Base-by-base conservation (phyloP, 768 basidiomycete species). In the Hydnum rufescens region DNA sequence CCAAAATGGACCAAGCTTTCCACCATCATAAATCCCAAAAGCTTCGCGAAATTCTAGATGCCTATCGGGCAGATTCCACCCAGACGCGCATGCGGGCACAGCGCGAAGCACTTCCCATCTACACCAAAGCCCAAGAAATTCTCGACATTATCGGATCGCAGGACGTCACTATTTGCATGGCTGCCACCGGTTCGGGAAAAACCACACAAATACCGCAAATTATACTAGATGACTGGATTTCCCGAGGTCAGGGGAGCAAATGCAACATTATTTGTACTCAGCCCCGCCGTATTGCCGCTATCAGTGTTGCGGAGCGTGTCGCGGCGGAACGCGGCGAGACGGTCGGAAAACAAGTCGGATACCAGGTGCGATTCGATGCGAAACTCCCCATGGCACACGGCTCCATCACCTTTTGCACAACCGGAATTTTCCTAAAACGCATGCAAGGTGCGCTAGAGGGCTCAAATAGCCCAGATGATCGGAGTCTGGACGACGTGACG, bases 201-300 rank as follows among this genome's bases (percentile, higher is more conserved):
- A 93, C 88, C 4, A 95, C 90, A 0, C 92, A 96, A 64, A 76
- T 95, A 25, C 92, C 92, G 3, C 92, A 95, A 63, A 71, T 95
- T 46, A 78, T 95, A 57, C 71, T 96, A 48, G 90, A 96, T 59
- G 74, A 82, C 42, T 80, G 73, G 60, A 89, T 89, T 54, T 70
- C 78, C 18, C 68, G 71, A 16, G 84, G 78, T n/a, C 70, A 84
- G 52, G 92, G 92, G 16, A 78, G 85, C 1, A 65, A 68, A 49
- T 93, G 88, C 66, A 93, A 95, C 61, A 74, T 96, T 57, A 68
- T 95, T 26, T 95, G 89, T 61, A 95, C 90, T 0, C 92, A 96
- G 61, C 92, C 92, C 16, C 76, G 90, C 55, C 76, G 90, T 51
- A 70, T 95, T 44, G 89, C 92, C 5, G 89, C 92, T 25, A 81